Evolutionary conservation across 2,329 filamentous ascomycete species (phyloP).

Genomic region (Nemania sp.): DNA sequence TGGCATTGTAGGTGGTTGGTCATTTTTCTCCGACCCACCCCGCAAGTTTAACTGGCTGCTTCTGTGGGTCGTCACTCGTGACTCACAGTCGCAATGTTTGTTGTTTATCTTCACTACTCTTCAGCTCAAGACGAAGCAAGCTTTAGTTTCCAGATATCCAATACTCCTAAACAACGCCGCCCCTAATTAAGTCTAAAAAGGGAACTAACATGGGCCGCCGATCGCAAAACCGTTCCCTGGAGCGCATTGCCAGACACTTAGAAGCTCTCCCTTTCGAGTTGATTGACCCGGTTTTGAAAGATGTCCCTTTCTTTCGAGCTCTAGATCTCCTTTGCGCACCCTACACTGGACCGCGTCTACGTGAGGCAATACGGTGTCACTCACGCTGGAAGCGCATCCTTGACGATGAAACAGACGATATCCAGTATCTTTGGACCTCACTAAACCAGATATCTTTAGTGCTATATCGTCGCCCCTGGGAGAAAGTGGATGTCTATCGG

Average conservation of each 20-base stretch:
- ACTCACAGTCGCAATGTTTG: too few relatives aligned
- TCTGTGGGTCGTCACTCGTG: too few relatives aligned
- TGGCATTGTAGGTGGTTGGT: too few relatives aligned
- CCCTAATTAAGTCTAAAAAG: neutral
- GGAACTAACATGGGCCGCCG: neutral
- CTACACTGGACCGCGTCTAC: slow-evolving; percentile 2
- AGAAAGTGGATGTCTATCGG: too few relatives aligned
- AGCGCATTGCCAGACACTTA: slow-evolving; percentile 16
- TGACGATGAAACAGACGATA: neutral
- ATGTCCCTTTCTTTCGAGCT: slow-evolving; percentile 8
- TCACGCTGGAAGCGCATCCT: slow-evolving; percentile 19
- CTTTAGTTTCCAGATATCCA: too few relatives aligned
- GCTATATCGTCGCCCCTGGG: too few relatives aligned
- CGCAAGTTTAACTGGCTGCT: too few relatives aligned
- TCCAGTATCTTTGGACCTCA: too few relatives aligned
- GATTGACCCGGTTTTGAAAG: slow-evolving; percentile 22
- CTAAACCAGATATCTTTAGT: too few relatives aligned
- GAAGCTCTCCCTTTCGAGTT: slow-evolving; percentile 28
- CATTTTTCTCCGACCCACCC: too few relatives aligned
- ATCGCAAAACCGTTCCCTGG: neutral
- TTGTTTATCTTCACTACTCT: too few relatives aligned
- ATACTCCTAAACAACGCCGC: neutral
- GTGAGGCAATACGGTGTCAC: slow-evolving; percentile 8
- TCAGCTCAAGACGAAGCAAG: too few relatives aligned
- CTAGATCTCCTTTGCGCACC: neutral